Evolutionary conservation across 176 grass and related monocot genomes (phyloP).

Genomic region (Raddia guianensis): DNA sequence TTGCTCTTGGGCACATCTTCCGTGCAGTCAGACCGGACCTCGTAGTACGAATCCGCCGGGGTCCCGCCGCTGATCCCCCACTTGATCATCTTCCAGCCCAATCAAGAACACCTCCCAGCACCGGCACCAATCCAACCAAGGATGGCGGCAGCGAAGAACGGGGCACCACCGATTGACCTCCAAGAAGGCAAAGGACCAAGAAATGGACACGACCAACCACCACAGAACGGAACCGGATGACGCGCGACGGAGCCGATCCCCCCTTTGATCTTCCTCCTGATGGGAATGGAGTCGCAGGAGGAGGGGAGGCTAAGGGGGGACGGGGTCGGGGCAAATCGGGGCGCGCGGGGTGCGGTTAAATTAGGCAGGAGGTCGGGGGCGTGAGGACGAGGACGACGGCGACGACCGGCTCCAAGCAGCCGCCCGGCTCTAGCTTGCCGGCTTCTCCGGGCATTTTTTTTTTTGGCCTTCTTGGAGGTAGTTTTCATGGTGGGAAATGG

Average conservation of each 20-base stretch:
- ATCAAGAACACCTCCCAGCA: constrained; percentile 20
- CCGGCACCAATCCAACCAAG: constrained; percentile 6
- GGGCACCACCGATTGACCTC: constrained; percentile 30
- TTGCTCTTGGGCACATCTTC: constrained; percentile 90
- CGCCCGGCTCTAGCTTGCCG: constrained; percentile 37
- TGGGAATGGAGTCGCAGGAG: constrained; percentile 45
- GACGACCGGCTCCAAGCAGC: constrained; percentile 49
- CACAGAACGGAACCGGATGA: neutral
- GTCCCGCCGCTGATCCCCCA: constrained; percentile 71
- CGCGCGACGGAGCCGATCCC: constrained; percentile 33
- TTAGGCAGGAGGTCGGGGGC: constrained; percentile 44
- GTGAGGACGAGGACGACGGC: constrained; percentile 19
- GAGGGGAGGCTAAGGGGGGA: constrained; percentile 47
- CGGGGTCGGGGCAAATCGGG: constrained; percentile 25
- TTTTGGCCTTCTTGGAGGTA: constrained; percentile 23
- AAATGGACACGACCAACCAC: neutral
- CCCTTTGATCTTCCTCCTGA: constrained; percentile 51
- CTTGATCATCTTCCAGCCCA: constrained; percentile 48
- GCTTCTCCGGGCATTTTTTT: constrained; percentile 52
- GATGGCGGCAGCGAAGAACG: neutral
- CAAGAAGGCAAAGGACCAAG: constrained; percentile 21
- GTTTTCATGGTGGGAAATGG: constrained; percentile 38
- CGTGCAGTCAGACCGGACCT: constrained; percentile 74
- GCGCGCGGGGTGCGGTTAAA: constrained; percentile 46
- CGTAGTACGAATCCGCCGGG: constrained; percentile 89